phyloP scores from a whole-genome alignment of 2,329 filamentous ascomycete genomes.

The Peltaster fructicola region DNA sequence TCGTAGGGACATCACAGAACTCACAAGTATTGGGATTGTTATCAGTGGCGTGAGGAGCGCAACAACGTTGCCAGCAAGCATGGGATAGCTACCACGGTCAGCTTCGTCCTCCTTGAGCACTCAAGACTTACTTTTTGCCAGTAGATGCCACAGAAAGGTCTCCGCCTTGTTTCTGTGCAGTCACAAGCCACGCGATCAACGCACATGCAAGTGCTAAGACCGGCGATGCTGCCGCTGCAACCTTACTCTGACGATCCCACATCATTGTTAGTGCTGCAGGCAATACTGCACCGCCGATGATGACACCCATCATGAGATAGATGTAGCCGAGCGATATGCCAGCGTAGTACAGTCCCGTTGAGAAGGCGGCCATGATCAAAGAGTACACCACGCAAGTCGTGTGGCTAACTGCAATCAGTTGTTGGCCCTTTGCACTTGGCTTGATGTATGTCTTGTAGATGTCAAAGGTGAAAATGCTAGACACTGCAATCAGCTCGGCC shows the following conservation, averaged over 20 bases:
- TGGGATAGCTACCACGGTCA: constrained; percentile 37
- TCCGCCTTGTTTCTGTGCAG: constrained; percentile 51
- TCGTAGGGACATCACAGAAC: too few relatives aligned
- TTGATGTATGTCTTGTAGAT: constrained; percentile 78
- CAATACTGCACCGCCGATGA: constrained; percentile 61
- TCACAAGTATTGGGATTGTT: constrained; percentile 59
- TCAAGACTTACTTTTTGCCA: constrained; percentile 44
- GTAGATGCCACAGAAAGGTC: constrained; percentile 54
- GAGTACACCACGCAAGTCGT: constrained; percentile 56
- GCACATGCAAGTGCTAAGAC: constrained; percentile 51
- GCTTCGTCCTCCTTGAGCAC: neutral
- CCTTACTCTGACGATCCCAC: constrained; percentile 65
- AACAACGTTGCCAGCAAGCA: constrained; percentile 74
- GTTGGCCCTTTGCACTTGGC: constrained; percentile 53
- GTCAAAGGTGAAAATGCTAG: constrained; percentile 76
- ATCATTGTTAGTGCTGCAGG: constrained; percentile 65
- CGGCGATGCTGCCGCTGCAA: constrained; percentile 52
- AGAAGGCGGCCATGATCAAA: constrained; percentile 46
- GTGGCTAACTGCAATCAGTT: constrained; percentile 67
- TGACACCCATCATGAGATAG: constrained; percentile 80
- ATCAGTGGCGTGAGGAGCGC: constrained; percentile 61
- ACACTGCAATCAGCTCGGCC: constrained; percentile 71
- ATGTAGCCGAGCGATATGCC: constrained; percentile 72
- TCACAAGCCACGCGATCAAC: constrained; percentile 62
- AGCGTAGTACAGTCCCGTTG: constrained; percentile 20